Evolutionary conservation across 176 grass and related monocot genomes (phyloP).

Genomic region (Raddia distichophylla): DNA sequence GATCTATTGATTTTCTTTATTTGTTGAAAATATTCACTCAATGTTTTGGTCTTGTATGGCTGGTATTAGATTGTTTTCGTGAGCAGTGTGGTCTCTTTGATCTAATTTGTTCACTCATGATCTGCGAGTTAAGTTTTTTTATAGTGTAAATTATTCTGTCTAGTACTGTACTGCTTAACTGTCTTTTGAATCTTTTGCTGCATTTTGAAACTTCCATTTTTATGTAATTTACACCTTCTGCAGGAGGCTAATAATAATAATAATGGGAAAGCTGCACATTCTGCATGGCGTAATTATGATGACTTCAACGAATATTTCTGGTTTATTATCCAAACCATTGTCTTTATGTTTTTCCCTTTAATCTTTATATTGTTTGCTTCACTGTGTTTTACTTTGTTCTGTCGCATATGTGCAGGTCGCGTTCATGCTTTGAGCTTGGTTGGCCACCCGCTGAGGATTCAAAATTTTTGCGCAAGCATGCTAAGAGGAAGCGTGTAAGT

Average conservation of each 20-base stretch:
- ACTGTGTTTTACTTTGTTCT: conserved; percentile 29
- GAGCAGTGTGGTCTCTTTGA: neutral
- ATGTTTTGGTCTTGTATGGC: conserved; percentile 23
- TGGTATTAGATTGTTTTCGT: conserved; percentile 8
- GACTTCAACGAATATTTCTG: conserved; percentile 99
- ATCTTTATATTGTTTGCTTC: conserved; percentile 18
- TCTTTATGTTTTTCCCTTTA: conserved; percentile 23
- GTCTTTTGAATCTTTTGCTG: neutral
- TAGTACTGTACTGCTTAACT: neutral
- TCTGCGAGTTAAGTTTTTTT: neutral
- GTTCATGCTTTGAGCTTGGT: conserved; percentile 62
- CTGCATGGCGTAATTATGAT: conserved; percentile 95
- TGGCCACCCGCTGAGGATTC: conserved; percentile 76
- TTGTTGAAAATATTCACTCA: neutral
- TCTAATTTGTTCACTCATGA: neutral
- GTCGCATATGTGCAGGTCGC: conserved; percentile 59
- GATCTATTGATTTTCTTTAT: conserved; percentile 4
- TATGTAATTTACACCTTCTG: conserved; percentile 32
- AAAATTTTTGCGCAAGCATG: conserved; percentile 74
- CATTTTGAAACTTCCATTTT: conserved; percentile 11
- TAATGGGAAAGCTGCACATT: conserved; percentile 81
- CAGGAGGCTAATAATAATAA: conserved; percentile 88
- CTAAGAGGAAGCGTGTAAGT: conserved; percentile 84
- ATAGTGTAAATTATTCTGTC: neutral
- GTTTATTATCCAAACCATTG: conserved; percentile 41